phyloP scores from a whole-genome alignment of 2,329 filamentous ascomycete species.

The Exophiala alcalophila region DNA sequence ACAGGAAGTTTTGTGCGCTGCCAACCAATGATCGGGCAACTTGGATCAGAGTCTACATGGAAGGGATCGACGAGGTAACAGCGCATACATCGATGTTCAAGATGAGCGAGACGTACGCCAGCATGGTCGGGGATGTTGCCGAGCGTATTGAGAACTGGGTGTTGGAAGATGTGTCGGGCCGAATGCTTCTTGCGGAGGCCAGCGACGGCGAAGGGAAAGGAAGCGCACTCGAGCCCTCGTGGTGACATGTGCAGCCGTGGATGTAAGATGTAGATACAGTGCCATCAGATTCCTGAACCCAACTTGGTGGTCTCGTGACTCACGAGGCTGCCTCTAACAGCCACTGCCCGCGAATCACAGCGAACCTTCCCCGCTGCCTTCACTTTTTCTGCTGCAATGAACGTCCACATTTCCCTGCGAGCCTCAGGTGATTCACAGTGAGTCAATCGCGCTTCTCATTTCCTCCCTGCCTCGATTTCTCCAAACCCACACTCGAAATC shows the following conservation, averaged over 20 bases:
- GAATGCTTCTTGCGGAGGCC: constrained; percentile 16
- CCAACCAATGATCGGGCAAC: constrained; percentile 58
- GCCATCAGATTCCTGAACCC: too few relatives aligned
- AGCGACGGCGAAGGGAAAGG: too few relatives aligned
- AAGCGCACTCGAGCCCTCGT: too few relatives aligned
- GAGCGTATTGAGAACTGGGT: constrained; percentile 68
- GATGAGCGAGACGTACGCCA: constrained; percentile 66
- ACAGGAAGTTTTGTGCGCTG: constrained; percentile 76
- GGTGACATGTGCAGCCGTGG: too few relatives aligned
- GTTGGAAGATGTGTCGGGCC: constrained; percentile 52
- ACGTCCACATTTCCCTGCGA: constrained; percentile 13
- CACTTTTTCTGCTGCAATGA: too few relatives aligned
- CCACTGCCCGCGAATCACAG: too few relatives aligned
- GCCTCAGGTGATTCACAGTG: constrained; percentile 6
- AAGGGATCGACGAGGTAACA: constrained; percentile 76
- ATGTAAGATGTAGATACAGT: too few relatives aligned
- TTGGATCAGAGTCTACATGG: constrained; percentile 80
- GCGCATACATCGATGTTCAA: constrained; percentile 84
- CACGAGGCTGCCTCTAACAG: too few relatives aligned
- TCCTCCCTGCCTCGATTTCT: too few relatives aligned
- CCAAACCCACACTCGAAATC: too few relatives aligned
- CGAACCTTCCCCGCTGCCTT: too few relatives aligned
- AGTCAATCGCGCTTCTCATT: constrained; percentile 5
- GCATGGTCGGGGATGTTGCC: constrained; percentile 71
- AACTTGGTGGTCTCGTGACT: too few relatives aligned